These are phyloP conservation scores for Neoscytalidium dimidiatum DNA, from an alignment of 2,329 filamentous ascomycete species.

Conservation along the genomic window DNA sequence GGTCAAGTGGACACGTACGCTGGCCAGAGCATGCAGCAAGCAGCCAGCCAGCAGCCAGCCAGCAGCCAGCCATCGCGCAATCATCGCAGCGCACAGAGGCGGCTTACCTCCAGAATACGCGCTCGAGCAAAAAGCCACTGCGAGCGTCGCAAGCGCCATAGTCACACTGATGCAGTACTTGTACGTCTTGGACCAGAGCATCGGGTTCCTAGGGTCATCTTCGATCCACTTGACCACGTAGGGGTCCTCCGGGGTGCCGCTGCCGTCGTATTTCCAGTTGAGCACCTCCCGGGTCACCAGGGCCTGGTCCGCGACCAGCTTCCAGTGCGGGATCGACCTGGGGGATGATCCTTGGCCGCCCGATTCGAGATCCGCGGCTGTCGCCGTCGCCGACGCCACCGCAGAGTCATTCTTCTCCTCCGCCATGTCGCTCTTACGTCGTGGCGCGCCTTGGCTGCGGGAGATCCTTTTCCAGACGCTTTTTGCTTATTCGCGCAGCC, in stretches of 20 bases:
- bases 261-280: conserved; percentile 44
- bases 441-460: neutral
- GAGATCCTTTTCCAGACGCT: neutral
- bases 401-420: conserved; percentile 5
- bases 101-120: conserved; percentile 40
- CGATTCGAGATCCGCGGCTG: conserved; percentile 14
- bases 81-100: neutral
- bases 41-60: neutral
- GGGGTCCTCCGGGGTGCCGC: conserved; percentile 47
- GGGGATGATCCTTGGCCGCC: conserved; percentile 18
- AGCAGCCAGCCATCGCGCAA: neutral
- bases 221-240: conserved; percentile 50
- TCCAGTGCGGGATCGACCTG: conserved; percentile 34
- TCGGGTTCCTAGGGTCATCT: conserved; percentile 49
- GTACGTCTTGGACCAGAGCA: conserved; percentile 39
- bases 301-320: conserved; percentile 39
- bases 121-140: conserved; percentile 46
- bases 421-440: neutral
- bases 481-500: conserved; percentile 3
- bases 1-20: neutral
- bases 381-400: neutral
- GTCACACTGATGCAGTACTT: conserved; percentile 45
- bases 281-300: conserved; percentile 38
- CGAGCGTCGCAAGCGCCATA: conserved; percentile 45
- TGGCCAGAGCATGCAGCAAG: neutral